phyloP scores from a whole-genome alignment of 495 filamentous ascomycete genomes.

The Astrothelium macrocarpum region DNA sequence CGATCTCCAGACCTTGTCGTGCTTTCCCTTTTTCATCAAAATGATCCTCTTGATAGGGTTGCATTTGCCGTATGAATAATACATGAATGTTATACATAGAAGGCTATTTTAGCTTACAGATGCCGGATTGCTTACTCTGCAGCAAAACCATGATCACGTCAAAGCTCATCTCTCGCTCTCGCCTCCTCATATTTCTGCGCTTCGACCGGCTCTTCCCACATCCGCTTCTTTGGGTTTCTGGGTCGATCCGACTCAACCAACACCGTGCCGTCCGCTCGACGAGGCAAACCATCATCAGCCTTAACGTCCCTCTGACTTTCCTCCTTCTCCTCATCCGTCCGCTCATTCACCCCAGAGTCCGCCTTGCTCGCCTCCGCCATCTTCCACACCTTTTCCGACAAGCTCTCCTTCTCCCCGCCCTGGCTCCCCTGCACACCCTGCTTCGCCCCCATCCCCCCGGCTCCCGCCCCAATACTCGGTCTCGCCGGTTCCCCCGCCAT shows the following conservation, averaged over 20 bases:
- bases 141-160: conserved; percentile 11
- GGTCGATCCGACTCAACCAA: conserved; percentile 31
- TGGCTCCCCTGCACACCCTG: conserved; percentile 11
- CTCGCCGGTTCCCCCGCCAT: conserved; percentile 14
- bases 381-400: conserved; percentile 46
- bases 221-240: conserved; percentile 71
- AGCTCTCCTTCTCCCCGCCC: conserved; percentile 30
- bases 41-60: background rate
- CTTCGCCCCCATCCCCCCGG: conserved; percentile 33
- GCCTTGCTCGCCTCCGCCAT: conserved; percentile 46
- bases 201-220: conserved; percentile 59
- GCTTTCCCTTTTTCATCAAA: background rate
- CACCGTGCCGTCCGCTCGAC: conserved; percentile 33
- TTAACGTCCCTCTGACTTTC: conserved; percentile 37
- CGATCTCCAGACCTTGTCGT: background rate
- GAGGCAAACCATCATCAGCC: conserved; percentile 7
- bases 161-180: conserved; percentile 48
- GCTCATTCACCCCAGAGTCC: conserved; percentile 10
- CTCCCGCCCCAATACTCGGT: conserved; percentile 24
- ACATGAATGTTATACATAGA: background rate
- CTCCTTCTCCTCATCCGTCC: conserved; percentile 24
- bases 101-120: background rate
- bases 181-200: conserved; percentile 28
- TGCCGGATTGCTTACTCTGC: background rate
- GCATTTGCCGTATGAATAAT: background rate